Base-by-base conservation (phyloP, 164 flowering plant genomes). In the Tinospora cordifolia region DNA sequence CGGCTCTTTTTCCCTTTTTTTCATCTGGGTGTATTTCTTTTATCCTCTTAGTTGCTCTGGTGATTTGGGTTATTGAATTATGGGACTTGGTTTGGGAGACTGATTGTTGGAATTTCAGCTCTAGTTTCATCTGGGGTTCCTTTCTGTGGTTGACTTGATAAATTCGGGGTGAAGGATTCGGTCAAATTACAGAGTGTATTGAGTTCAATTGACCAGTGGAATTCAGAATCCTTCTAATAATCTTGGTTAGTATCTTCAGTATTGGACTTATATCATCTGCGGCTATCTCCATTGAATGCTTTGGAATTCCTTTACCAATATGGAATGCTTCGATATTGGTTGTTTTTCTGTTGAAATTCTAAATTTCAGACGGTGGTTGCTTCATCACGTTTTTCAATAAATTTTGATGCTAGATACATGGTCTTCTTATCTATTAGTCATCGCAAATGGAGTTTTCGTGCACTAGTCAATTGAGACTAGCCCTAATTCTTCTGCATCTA, bases 401-500 rank as follows among this genome's bases (percentile, higher is more conserved):
- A 39, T 8, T 25, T 66, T 7, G 15, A 22, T 44, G 17, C 24
- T 47, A 22, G 3, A 14, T 71, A 34, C 24, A 76, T 78, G 74
- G 27, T 54, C 24, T 59, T 47, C 66, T 71, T 17, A 13, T 68
- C 38, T 5, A 17, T 54, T 22, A 39, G 63, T 69, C 27, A 14
- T 38, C 38, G 39, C 24, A 69, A 54, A 71, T 69, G 74, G 70
- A 34, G 15, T 34, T 65, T 11, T 21, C 27, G 27, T 65, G 62
- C 25, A 19, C 30, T 57, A 38, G 21, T 59, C 63, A 26, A 7
- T 51, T 76, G 70, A 76, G 71, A 54, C 83, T 79, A 83, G 77
- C 64, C 41, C 26, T 75, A 21, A 34, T 72, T 59, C 24, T 71
- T 44, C 71, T 79, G 26, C 54, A 38, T 62, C 65, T 87, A 24